Conservation (phyloP, 768 basidiomycete species). For the Phylloporus sp. region DNA sequence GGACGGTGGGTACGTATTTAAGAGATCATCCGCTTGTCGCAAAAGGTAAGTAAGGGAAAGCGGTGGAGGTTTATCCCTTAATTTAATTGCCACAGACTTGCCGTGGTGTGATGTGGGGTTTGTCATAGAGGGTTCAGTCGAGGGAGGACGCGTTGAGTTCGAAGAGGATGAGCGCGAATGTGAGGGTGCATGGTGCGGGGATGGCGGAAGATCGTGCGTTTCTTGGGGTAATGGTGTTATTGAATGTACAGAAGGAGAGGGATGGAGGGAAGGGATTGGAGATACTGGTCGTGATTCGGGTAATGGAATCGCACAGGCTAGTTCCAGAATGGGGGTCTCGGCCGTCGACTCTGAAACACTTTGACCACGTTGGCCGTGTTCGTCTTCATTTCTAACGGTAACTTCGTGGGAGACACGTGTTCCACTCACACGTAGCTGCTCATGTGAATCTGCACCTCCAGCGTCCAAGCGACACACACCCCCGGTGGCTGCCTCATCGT, state of each 20-base stretch:
- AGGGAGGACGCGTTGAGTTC: not conserved
- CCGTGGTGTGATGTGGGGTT: constrained; percentile 3
- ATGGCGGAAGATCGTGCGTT: not conserved
- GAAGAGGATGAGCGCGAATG: constrained; percentile 10
- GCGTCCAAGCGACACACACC: not conserved
- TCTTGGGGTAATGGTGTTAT: not conserved
- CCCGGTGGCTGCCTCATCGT: not conserved
- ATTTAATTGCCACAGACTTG: constrained; percentile 4
- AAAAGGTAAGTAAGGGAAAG: constrained; percentile 51
- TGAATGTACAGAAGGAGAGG: not conserved
- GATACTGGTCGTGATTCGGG: constrained; percentile 20
- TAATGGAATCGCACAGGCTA: constrained; percentile 16
- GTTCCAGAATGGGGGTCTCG: constrained; percentile 3
- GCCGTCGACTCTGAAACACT: no score
- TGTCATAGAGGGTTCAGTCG: not conserved
- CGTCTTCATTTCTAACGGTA: not conserved
- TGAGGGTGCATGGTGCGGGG: not conserved
- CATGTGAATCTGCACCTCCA: not conserved
- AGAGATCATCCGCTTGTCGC: constrained; percentile 54
- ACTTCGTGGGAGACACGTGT: not conserved
- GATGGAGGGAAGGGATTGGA: not conserved
- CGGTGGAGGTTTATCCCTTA: constrained; percentile 21
- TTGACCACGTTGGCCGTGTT: not conserved
- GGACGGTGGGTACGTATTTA: constrained; percentile 53
- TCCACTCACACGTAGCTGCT: not conserved